Conservation (phyloP, 768 basidiomycete genomes). For the Gelatoporia subvermispora region DNA sequence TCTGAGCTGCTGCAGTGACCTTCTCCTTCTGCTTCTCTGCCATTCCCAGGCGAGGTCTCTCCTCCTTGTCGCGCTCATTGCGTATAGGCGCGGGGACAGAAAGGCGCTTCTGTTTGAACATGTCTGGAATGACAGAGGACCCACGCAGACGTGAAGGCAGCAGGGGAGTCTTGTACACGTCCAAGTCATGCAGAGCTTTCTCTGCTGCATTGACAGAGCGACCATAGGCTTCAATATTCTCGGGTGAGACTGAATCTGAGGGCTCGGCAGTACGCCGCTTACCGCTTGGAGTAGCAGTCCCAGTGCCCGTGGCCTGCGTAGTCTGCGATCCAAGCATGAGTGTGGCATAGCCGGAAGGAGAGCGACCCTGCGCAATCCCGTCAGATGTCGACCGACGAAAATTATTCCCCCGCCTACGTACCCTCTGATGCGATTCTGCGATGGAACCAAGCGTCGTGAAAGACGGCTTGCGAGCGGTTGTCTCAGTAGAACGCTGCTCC, state of each 20-base stretch:
- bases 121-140: constrained; percentile 46
- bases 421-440: constrained; percentile 11
- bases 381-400: constrained; percentile 4
- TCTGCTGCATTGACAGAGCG: constrained; percentile 51
- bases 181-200: constrained; percentile 64
- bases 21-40: constrained; percentile 28
- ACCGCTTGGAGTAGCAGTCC: not conserved
- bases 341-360: constrained; percentile 12
- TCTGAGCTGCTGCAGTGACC: constrained; percentile 46
- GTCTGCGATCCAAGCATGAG: constrained; percentile 7
- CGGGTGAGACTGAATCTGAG: not conserved
- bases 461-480: constrained; percentile 4
- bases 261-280: not conserved
- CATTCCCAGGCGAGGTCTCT: constrained; percentile 43
- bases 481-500: constrained; percentile 13
- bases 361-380: not conserved
- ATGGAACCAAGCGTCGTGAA: constrained; percentile 22
- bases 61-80: constrained; percentile 51
- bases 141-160: constrained; percentile 56
- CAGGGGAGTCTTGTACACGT: constrained; percentile 76
- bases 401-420: not conserved
- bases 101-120: constrained; percentile 52
- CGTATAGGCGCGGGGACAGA: constrained; percentile 53
- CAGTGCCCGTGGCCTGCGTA: not conserved
- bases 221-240: not conserved